These are phyloP conservation scores for Dactylellina cionopaga DNA, from an alignment of 2,329 filamentous ascomycete species.

Conservation along the genomic window DNA sequence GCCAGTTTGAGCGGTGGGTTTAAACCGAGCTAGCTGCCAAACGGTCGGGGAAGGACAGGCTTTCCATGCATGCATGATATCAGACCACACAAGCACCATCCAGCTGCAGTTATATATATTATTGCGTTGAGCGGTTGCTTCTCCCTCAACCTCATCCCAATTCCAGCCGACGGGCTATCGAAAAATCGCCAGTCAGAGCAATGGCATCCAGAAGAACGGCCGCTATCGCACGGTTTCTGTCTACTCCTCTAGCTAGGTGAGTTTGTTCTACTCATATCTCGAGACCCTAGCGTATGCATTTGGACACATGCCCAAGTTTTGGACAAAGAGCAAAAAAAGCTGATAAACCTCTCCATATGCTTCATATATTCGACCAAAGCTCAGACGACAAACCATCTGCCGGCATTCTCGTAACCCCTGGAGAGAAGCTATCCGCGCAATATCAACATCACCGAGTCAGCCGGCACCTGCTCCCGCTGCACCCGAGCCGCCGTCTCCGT, in stretches of 20 bases:
- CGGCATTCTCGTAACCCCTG: conserved; percentile 46
- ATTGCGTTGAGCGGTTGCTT: conserved; percentile 18
- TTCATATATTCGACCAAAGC: not conserved
- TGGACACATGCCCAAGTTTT: no score
- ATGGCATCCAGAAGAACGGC: conserved; percentile 49
- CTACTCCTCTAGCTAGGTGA: conserved; percentile 39
- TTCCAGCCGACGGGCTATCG: not conserved
- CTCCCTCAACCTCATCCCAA: conserved; percentile 14
- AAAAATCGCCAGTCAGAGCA: conserved; percentile 1
- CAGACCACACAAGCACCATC: conserved; percentile 49
- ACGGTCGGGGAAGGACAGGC: conserved; percentile 3
- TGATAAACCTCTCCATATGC: not conserved
- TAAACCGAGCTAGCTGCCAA: conserved; percentile 9
- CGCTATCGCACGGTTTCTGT: conserved; percentile 44
- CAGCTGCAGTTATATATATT: conserved; percentile 10
- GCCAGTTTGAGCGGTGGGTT: conserved; percentile 25
- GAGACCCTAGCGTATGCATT: not conserved
- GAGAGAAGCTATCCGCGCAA: conserved; percentile 43
- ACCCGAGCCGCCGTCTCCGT: not conserved
- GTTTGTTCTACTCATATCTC: conserved; percentile 6
- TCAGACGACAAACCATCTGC: conserved; percentile 28
- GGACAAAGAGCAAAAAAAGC: not conserved
- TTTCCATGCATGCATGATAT: conserved; percentile 44
- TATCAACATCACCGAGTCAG: conserved; percentile 25
- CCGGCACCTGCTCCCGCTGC: conserved; percentile 2